Evolutionary conservation across 176 grass and related monocot species (phyloP).

Genomic region (Eleusine indica): DNA sequence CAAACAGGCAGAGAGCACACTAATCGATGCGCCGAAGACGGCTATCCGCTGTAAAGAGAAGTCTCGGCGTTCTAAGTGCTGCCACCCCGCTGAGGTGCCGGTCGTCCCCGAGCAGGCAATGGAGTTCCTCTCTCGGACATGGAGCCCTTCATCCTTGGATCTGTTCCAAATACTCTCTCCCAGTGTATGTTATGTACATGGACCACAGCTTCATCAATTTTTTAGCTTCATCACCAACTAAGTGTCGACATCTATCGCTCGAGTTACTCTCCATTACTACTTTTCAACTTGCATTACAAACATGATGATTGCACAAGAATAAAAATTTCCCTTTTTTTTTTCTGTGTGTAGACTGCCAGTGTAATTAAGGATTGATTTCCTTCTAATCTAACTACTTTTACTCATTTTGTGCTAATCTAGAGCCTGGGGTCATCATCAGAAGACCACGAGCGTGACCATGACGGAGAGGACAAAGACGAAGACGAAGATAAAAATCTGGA

Average conservation of each 20-base stretch:
- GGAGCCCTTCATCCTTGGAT: conserved; percentile 89
- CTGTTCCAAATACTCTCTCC: conserved; percentile 89
- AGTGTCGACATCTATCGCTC: conserved; percentile 10
- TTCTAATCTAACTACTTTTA: neutral
- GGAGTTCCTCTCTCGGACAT: conserved; percentile 91
- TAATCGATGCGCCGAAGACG: conserved; percentile 36
- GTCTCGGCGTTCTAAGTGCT: conserved; percentile 43
- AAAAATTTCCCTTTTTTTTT: neutral
- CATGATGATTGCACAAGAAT: neutral
- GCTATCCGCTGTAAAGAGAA: conserved; percentile 48
- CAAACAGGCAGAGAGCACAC: conserved; percentile 60
- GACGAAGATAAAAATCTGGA: neutral
- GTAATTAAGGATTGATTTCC: neutral
- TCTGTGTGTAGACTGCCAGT: neutral
- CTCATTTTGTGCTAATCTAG: conserved; percentile 20
- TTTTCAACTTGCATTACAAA: neutral
- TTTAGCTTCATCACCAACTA: neutral
- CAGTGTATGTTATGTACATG: conserved; percentile 63
- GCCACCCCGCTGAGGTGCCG: conserved; percentile 50
- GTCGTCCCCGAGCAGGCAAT: conserved; percentile 67
- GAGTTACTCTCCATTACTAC: neutral
- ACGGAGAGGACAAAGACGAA: neutral
- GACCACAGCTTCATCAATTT: conserved; percentile 34
- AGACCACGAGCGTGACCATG: neutral
- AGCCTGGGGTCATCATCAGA: conserved; percentile 38